These are phyloP conservation scores for Fusarium setosum DNA, from an alignment of 2,329 filamentous ascomycete species.

Conservation along the genomic window DNA sequence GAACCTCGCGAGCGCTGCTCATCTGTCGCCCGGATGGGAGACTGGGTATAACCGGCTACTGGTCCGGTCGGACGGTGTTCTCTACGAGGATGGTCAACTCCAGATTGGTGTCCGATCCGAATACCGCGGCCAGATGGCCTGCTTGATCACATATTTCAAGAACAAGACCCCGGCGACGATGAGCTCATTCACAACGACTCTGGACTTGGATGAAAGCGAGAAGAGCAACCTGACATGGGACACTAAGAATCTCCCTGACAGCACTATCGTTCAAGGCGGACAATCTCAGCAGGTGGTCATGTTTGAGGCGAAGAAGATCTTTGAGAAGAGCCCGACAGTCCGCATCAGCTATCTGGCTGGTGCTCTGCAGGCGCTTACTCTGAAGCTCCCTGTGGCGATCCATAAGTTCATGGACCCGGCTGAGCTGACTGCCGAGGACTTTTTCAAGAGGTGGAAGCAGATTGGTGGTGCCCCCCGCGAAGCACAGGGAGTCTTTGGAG, in stretches of 20 bases:
- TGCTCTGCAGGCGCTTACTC: conserved; percentile 88
- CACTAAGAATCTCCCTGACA: conserved; percentile 88
- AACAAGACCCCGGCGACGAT: conserved; percentile 91
- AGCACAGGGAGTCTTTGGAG: conserved; percentile 85
- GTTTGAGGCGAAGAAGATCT: conserved; percentile 87
- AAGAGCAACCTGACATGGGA: conserved; percentile 81
- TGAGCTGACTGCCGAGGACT: conserved; percentile 87
- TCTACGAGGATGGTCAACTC: conserved; percentile 95
- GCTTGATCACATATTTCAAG: conserved; percentile 93
- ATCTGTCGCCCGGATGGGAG: conserved; percentile 96
- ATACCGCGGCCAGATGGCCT: conserved; percentile 95
- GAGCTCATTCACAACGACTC: conserved; percentile 91
- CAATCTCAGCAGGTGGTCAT: conserved; percentile 96
- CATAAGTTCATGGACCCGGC: conserved; percentile 98
- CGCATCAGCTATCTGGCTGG: conserved; percentile 95
- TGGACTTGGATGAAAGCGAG: conserved; percentile 80
- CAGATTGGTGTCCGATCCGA: conserved; percentile 93
- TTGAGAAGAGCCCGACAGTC: conserved; percentile 88
- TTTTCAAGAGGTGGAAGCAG: conserved; percentile 99
- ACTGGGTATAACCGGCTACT: conserved; percentile 87
- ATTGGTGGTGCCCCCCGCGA: conserved; percentile 91
- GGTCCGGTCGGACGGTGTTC: conserved; percentile 82
- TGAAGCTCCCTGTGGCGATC: conserved; percentile 87
- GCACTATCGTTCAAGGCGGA: conserved; percentile 76
- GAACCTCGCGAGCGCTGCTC: conserved; percentile 91